phyloP scores from a whole-genome alignment of 805 yeast genomes.

The Candida piceae region DNA sequence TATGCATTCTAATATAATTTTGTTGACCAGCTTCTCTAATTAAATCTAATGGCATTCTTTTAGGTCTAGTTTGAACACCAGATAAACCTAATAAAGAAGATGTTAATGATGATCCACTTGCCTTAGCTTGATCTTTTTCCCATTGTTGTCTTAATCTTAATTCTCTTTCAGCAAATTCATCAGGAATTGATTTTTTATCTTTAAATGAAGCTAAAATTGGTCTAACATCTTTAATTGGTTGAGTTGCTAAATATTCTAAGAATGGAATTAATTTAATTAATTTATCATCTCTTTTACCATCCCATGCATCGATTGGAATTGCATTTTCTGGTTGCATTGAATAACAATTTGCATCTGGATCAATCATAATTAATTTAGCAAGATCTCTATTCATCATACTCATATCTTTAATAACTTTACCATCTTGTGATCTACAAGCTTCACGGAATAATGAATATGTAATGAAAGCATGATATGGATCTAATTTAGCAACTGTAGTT shows the following conservation, averaged over 20 bases:
- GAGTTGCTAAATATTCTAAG: slow-evolving; percentile 91
- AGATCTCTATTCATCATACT: slow-evolving; percentile 87
- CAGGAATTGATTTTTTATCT: slow-evolving; percentile 62
- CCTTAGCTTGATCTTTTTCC: slow-evolving; percentile 43
- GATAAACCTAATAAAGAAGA: slow-evolving; percentile 57
- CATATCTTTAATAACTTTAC: slow-evolving; percentile 84
- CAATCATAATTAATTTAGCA: slow-evolving; percentile 73
- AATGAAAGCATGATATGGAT: slow-evolving; percentile 86
- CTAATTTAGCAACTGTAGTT: slow-evolving; percentile 78
- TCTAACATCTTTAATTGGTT: slow-evolving; percentile 78
- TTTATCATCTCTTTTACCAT: slow-evolving; percentile 76
- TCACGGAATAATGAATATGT: slow-evolving; percentile 86
- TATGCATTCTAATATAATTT: slow-evolving; percentile 77
- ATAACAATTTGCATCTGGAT: slow-evolving; percentile 66
- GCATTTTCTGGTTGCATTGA: slow-evolving; percentile 92
- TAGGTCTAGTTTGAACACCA: slow-evolving; percentile 34
- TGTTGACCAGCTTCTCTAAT: slow-evolving; percentile 90
- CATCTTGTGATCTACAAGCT: slow-evolving; percentile 85
- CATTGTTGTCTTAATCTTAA: slow-evolving; percentile 66
- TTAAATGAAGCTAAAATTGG: slow-evolving; percentile 73
- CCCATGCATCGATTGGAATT: slow-evolving; percentile 81
- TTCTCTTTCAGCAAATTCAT: slow-evolving; percentile 80
- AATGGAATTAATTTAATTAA: slow-evolving; percentile 82
- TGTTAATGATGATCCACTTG: slow-evolving; percentile 18
- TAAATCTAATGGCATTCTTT: slow-evolving; percentile 79